Evolutionary conservation across 2,329 filamentous ascomycete species (phyloP).

Genomic region (Onygena corvina): DNA sequence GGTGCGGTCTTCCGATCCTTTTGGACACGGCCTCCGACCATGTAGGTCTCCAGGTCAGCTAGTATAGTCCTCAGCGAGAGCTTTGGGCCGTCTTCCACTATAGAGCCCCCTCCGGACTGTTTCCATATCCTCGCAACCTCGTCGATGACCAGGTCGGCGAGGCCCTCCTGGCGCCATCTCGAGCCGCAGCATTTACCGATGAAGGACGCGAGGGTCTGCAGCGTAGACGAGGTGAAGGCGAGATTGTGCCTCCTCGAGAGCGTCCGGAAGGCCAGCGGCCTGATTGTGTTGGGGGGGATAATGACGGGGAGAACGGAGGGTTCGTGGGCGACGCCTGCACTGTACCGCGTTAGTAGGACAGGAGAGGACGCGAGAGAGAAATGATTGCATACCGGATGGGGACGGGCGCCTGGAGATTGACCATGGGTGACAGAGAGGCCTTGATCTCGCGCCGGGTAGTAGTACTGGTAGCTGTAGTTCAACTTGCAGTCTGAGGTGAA

Average conservation of each 20-base stretch:
- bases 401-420: not conserved
- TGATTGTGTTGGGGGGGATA: conserved; percentile 71
- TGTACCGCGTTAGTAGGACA: not conserved
- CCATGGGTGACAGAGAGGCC: not conserved
- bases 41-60: conserved; percentile 71
- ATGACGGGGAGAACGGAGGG: conserved; percentile 71
- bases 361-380: not conserved
- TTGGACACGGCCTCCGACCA: conserved; percentile 59
- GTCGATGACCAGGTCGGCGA: conserved; percentile 84
- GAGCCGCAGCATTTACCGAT: conserved; percentile 89
- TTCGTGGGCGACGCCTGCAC: conserved; percentile 28
- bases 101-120: conserved; percentile 73
- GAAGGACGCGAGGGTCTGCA: conserved; percentile 75
- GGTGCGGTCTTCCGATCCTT: conserved; percentile 10
- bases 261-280: conserved; percentile 83
- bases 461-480: too few species aligned
- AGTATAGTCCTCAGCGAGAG: conserved; percentile 62
- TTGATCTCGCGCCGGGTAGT: too few species aligned
- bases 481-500: too few species aligned
- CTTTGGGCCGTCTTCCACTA: conserved; percentile 65
- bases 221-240: conserved; percentile 74
- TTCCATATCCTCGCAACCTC: conserved; percentile 90
- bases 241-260: conserved; percentile 97
- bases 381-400: not conserved
- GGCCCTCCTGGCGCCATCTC: conserved; percentile 88